Percentiles rank a stretch among this genome's conserved stretches.
Conservation (phyloP, 805 yeast genomes). For the Candida verbasci region DNA sequence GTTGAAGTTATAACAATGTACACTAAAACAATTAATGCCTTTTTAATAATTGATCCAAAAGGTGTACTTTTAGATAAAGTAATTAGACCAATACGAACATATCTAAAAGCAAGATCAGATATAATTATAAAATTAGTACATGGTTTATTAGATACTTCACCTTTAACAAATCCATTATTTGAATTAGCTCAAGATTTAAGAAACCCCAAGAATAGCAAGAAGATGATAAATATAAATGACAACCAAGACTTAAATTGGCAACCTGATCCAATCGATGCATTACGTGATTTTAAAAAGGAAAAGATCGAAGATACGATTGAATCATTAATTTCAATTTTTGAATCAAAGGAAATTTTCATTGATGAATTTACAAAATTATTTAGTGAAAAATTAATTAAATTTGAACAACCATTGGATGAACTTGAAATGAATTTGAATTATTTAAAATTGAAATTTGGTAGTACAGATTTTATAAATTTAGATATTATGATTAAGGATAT, state of each 20-base stretch:
- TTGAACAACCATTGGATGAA: slow-evolving; percentile 34
- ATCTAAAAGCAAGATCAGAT: slow-evolving; percentile 70
- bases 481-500: slow-evolving; percentile 85
- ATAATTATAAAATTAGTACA: slow-evolving; percentile 64
- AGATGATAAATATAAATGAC: slow-evolving; percentile 23
- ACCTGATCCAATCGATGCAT: slow-evolving; percentile 87
- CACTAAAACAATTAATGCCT: slow-evolving; percentile 66
- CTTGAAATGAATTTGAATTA: slow-evolving; percentile 43
- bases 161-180: slow-evolving; percentile 39
- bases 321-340: slow-evolving; percentile 67
- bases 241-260: slow-evolving; percentile 54
- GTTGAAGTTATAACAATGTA: slow-evolving; percentile 65
- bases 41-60: slow-evolving; percentile 75
- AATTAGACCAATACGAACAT: slow-evolving; percentile 67
- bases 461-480: slow-evolving; percentile 57
- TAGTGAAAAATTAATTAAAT: slow-evolving; percentile 49
- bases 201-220: slow-evolving; percentile 10
- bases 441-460: slow-evolving; percentile 63
- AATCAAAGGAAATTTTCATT: slow-evolving; percentile 61
- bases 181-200: slow-evolving; percentile 55
- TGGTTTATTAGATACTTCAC: slow-evolving; percentile 55
- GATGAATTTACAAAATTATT: slow-evolving; percentile 60
- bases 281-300: slow-evolving; percentile 72
- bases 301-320: slow-evolving; percentile 65
- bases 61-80: slow-evolving; percentile 80